Evolutionary conservation across 2,329 filamentous ascomycete genomes (phyloP).

Genomic region (Colletotrichum sp.): DNA sequence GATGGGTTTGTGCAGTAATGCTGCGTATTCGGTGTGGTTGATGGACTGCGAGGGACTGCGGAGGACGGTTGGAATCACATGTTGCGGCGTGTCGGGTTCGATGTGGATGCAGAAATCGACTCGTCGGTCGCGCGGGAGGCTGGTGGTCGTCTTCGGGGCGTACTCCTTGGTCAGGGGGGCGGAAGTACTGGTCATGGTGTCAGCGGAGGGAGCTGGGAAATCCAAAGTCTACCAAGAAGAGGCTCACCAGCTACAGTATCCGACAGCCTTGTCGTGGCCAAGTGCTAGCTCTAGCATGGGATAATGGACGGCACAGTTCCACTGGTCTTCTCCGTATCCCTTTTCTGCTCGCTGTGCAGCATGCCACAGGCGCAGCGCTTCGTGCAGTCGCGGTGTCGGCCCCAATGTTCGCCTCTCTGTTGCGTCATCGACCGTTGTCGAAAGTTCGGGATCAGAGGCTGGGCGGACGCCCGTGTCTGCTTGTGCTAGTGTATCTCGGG

Average conservation of each 20-base stretch:
- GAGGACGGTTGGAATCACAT: not conserved
- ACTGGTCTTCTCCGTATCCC: not conserved
- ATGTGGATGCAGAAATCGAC: not conserved
- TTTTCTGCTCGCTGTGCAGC: not conserved
- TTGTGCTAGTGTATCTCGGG: not conserved
- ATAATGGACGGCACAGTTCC: not conserved
- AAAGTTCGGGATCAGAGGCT: not conserved
- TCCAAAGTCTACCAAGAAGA: not conserved
- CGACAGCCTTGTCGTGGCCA: not conserved
- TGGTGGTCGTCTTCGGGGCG: not conserved
- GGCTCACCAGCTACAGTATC: not conserved
- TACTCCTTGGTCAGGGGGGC: not conserved
- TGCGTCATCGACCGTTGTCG: not conserved
- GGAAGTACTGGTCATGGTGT: not conserved
- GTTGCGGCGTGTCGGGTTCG: not conserved
- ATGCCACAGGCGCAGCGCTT: not conserved
- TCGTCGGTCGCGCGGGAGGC: not conserved
- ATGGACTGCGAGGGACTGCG: not conserved
- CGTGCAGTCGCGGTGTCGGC: not conserved
- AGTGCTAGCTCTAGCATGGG: not conserved
- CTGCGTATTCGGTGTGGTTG: not conserved
- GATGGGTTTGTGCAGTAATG: not conserved
- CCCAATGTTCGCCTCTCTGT: not conserved
- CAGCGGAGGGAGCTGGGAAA: not conserved
- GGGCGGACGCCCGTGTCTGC: not conserved